Evolutionary conservation across 106 monocot genomes (phyloP), one percentile per base, ranked within the genome.

Genomic region (Dendrobium huoshanense): DNA sequence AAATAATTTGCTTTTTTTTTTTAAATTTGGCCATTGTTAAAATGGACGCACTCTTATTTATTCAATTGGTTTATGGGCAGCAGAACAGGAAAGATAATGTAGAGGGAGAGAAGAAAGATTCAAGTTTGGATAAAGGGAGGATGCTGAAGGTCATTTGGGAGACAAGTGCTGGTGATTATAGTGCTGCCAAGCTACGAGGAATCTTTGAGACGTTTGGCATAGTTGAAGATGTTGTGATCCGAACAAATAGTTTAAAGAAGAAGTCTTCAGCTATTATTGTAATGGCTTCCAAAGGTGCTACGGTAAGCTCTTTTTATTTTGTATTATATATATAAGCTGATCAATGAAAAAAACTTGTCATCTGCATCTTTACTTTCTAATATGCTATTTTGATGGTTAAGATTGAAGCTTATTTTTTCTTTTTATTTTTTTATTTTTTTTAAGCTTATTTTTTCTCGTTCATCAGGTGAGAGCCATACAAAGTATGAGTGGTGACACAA

Each of bases 131-230:
- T 49, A 92, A 94, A 73, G 91, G 88, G 67, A 92, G 79, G 81
- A 79, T 89, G 40, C 80, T 98, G 88, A 98, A 95, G 81, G 95
- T 93, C 31, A 87, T 89, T 5, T 98, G 98, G 98, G 95, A 98
- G 58, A 93, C 78, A 73, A 77, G 82, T 59, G 70, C 75, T 16
- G 89, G 92, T 16, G 80, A 91, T 43, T 98, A 98, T 74, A 80
- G 74, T 45, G 84, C 89, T 4, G 91, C 79, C 5, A 91, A 82
- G 85, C 79, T 98, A 78, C 79, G 87, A 41, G 91, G 88, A 84
- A 75, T 93, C 24, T 98, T 98, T 75, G 61, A 82, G 80, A 85
- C 45, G 75, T 98, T 92, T 82, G 98, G 98, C 15, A 79, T 41
- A 59, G 92, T 98, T 13, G 98, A 93, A 84, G 98, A 98, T 82